Evolutionary conservation across 495 filamentous ascomycete species (phyloP), one percentile per base, ranked within the genome.

Genomic region (Neurospora cerealis): DNA sequence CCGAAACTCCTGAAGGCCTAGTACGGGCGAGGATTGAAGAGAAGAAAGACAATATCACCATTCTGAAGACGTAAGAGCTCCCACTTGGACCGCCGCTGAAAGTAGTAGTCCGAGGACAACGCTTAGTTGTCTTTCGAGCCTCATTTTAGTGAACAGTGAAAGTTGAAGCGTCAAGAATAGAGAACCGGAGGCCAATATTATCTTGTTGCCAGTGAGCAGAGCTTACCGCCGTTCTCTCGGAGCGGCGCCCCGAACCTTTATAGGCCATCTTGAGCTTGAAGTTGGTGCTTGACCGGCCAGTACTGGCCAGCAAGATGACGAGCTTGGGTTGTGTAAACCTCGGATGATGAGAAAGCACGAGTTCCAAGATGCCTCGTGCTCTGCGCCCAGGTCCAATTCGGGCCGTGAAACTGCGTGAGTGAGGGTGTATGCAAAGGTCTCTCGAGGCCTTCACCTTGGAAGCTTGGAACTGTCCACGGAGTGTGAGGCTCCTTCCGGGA

Each of bases 41-140:
- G 54, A 28, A 13, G 5, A 5, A 62, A 32, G 11, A 15, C 13
- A 8, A 17, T 32, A 13, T 62, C 24, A 66, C 54, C 79, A 80
- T 62, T 78, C 75, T 48, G 75, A 71, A 21, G 78, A 74, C 70
- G 74, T 69, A 13, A 79, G 76, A 17, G 66, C 78, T 11, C 60
- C 36, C 11, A 76, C 77, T 28, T 72, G 42, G 4, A 34, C 32
- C 11, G n/a, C n/a, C 4, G 37, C 62, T 34, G 44, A 66, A 28
- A 74, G 44, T 4, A 69, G 36, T 36, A 69, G 73, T 28, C 69
- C 28, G 54, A 66, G 54, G 54, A 66, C 54, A 66, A 66, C 28
- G 24, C 54, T 36, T 15, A 66, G 54, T 34, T 36, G 54, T 34
- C 28, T 36, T 36, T 66, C 24, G 15, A 34, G 54, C 54, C 54